phyloP scores from a whole-genome alignment of 2,329 filamentous ascomycete species.

The Alternaria rosae region DNA sequence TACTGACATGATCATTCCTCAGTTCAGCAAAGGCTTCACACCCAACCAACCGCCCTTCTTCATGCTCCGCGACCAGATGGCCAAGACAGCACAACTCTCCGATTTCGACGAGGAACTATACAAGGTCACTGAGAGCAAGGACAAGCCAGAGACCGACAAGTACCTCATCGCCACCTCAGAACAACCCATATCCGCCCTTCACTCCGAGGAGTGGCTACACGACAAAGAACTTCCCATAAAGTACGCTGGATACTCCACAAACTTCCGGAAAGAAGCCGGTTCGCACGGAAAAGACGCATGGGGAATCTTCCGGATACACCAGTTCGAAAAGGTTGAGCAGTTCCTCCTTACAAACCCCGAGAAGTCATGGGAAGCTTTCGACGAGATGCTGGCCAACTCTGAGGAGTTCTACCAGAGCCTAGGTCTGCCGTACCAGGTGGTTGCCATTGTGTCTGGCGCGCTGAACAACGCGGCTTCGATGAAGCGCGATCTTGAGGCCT shows the following conservation, averaged over 20 bases:
- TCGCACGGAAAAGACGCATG: conserved; percentile 92
- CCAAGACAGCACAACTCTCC: conserved; percentile 95
- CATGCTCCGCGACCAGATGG: conserved; percentile 96
- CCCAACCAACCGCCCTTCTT: conserved; percentile 69
- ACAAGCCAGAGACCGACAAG: conserved; percentile 84
- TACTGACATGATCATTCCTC: background rate
- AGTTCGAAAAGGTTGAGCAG: conserved; percentile 76
- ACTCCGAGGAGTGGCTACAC: conserved; percentile 89
- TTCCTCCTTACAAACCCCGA: conserved; percentile 74
- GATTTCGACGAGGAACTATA: conserved; percentile 98
- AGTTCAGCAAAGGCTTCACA: conserved; percentile 76
- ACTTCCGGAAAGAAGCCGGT: conserved; percentile 94
- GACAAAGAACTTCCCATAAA: conserved; percentile 86
- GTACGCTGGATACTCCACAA: conserved; percentile 87
- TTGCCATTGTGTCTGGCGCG: conserved; percentile 94
- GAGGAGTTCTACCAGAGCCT: conserved; percentile 96
- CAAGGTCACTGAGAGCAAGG: conserved; percentile 86
- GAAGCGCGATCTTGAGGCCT: conserved; percentile 95
- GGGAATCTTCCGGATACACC: conserved; percentile 97
- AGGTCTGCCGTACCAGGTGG: conserved; percentile 86
- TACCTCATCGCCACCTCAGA: conserved; percentile 80
- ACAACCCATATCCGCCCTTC: conserved; percentile 91
- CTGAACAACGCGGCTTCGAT: conserved; percentile 64
- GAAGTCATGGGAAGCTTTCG: conserved; percentile 86
- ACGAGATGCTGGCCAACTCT: conserved; percentile 87